Evolutionary conservation across 1,139 yeast species (phyloP).

Genomic region (Pichia sp.): DNA sequence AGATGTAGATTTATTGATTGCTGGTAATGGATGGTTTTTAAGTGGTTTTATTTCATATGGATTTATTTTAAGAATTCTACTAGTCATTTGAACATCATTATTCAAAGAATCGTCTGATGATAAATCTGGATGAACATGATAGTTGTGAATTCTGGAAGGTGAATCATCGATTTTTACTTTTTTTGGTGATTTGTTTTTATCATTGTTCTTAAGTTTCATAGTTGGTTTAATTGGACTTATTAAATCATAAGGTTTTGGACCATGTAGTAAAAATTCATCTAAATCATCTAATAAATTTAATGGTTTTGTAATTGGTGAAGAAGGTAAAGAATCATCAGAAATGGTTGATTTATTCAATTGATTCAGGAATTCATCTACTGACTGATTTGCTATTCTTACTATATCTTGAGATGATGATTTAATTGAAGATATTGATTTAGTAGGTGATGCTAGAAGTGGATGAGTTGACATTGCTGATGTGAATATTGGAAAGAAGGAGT

Average conservation of each 20-base stretch:
- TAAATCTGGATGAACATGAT: constrained; percentile 20
- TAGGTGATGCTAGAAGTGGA: background rate
- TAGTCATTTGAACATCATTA: background rate
- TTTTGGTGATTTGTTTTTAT: constrained; percentile 10
- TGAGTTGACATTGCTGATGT: background rate
- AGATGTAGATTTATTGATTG: constrained; percentile 23
- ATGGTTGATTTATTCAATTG: constrained; percentile 15
- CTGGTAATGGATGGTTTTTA: constrained; percentile 24
- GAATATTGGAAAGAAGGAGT: background rate
- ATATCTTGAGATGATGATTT: constrained; percentile 17
- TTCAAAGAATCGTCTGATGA: constrained; percentile 14
- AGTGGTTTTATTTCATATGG: constrained; percentile 2
- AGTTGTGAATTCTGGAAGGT: constrained; percentile 32
- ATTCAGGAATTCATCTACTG: constrained; percentile 27
- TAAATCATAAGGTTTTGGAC: constrained; percentile 17
- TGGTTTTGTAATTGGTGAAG: constrained; percentile 22
- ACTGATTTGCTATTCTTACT: constrained; percentile 26
- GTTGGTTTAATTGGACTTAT: background rate
- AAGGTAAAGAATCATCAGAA: constrained; percentile 4
- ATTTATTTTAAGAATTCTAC: background rate
- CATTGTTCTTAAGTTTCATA: background rate
- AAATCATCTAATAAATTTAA: constrained; percentile 8
- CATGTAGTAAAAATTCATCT: constrained; percentile 11
- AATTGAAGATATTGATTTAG: constrained; percentile 1
- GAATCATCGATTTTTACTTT: constrained; percentile 23